phyloP scores from a whole-genome alignment of 2,329 filamentous ascomycete genomes.

The Fonsecaea monophora region DNA sequence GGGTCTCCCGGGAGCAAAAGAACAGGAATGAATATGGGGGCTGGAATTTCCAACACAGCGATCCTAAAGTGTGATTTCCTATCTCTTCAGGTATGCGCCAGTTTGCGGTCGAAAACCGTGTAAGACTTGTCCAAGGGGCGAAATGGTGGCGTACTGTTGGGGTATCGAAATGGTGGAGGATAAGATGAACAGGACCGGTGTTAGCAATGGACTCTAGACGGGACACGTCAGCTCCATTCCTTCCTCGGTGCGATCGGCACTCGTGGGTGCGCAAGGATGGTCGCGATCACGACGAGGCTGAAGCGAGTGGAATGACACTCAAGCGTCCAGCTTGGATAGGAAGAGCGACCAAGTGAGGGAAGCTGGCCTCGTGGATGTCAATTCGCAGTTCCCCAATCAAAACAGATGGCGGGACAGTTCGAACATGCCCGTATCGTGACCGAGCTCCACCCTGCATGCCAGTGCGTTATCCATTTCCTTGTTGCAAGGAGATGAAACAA shows the following conservation, averaged over 20 bases:
- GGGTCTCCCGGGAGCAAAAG: neutral
- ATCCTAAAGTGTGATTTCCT: neutral
- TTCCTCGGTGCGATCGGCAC: neutral
- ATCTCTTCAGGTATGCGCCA: neutral
- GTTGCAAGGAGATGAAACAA: constrained; percentile 13
- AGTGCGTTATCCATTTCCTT: neutral
- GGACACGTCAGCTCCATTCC: neutral
- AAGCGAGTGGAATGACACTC: neutral
- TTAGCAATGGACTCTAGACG: neutral
- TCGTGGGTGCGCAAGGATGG: constrained; percentile 5
- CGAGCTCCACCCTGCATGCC: neutral
- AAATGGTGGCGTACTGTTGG: neutral
- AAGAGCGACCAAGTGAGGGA: neutral
- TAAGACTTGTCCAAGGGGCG: neutral
- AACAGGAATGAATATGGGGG: neutral
- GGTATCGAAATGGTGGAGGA: neutral
- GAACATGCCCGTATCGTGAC: neutral
- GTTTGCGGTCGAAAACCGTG: neutral
- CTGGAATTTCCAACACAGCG: neutral
- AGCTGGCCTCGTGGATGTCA: neutral
- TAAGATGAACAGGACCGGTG: neutral
- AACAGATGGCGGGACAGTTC: neutral
- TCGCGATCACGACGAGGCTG: neutral
- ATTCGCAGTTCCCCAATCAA: neutral
- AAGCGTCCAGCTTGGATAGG: neutral